Evolutionary conservation across 345 rosid species (phyloP), one percentile per base, ranked within the genome.

Genomic region (Eucalyptus curtisii): DNA sequence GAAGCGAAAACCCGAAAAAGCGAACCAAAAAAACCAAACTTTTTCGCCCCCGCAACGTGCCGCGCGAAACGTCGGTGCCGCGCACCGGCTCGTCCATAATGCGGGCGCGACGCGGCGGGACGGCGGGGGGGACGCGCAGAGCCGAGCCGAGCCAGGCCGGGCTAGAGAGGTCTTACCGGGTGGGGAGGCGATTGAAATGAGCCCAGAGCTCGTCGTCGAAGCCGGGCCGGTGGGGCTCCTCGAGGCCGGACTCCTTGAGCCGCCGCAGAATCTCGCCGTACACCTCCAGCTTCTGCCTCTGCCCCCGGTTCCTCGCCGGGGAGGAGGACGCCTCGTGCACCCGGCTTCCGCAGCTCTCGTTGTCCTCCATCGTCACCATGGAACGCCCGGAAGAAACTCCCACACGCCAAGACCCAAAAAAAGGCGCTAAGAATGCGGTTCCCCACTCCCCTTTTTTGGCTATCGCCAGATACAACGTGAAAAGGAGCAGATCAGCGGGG

Each of bases 141-240:
- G 61, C 31, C 87, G 59, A 85, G 86, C 71, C 31, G 57, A 52
- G 57, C 57, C 25, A 25, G 5, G 30, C 30, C 31, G 79, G 19
- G 79, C 50, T 25, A 49, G 89, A 49, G 10, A 79, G 27, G 61
- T 59, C 25, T 55, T 91, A 98, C 99, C 99, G 92, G 59, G 96
- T 90, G 33, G 99, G 99, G 68, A 98, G 98, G 61, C 99, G 98
- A 86, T 89, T 93, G 93, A 98, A 98, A 95, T 98, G 99, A 88
- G 94, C 55, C 99, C 97, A 98, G 79, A 98, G 99, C 50, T 97
- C 94, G 33, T 98, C 96, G 25, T 94, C 95, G 90, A 98, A 98
- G 61, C 91, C 93, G 50, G 97, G 95, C 37, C 61, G 94, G 92
- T 91, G 91, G 14, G 96, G 87, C 89, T 97, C 99, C 17, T 89